Evolutionary conservation across 192 early-diverging fungal species (phyloP), one percentile per base, ranked within the genome.

Genomic region (Coemansia sp.): DNA sequence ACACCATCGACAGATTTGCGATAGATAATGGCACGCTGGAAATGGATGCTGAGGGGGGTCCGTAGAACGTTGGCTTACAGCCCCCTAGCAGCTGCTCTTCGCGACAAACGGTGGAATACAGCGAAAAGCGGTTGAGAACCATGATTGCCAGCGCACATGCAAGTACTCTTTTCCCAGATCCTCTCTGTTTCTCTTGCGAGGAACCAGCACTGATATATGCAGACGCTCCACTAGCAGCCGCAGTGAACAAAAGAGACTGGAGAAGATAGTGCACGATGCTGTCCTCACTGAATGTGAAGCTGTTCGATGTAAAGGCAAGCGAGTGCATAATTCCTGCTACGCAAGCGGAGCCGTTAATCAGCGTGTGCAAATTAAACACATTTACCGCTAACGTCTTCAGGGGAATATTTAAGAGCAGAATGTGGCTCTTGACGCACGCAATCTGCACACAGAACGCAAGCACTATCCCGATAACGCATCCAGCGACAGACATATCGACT

Each of bases 261-360:
- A 89, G 57, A 15, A 93, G 74, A 67, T 88, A 90, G 0, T 85
- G 70, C 16, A 88, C 85, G 22, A 92, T 84, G 41, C 84, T 77
- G 67, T 97, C 94, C 79, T 99, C 95, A 84, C 84, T 89, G 39
- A 97, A 85, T 1, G 93, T 95, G 68, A 91, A 96, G 68, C 92
- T 95, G 80, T 99, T 95, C 8, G 95, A 97, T 0, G 87, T 88
- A 51, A 93, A 91, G 0, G 87, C 85, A 42, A 89, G 69, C 12
- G 85, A 81, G 64, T 92, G 90, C 22, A 82, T 58, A 5, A 46
- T 39, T 5, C 80, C 67, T 37, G 76, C 68, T 9, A 74, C 72
- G 22, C 68, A 32, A 41, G 86, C 85, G 57, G 70, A 71, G 19
- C 61, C 61, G 42, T 68, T 66, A 4, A 79, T 64, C 13, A 68